Evolutionary conservation across 129 eudicot genomes (phyloP), one percentile per base, ranked within the genome.

Genomic region (Helianthus annuus): DNA sequence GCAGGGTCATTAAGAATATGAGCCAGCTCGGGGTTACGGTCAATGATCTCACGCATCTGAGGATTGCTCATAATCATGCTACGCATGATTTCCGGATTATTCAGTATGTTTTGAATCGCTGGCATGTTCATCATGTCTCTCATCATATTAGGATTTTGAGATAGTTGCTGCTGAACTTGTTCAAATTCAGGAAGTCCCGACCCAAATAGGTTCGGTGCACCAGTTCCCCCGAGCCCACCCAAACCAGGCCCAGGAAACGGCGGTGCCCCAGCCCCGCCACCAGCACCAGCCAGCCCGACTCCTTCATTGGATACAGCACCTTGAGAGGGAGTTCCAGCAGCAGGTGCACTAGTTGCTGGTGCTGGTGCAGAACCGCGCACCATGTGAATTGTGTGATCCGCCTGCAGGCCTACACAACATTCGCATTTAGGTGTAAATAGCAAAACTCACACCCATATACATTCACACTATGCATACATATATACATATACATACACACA

Each of bases 91-190:
- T 94, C 97, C 2, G 95, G 95, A 83, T 88, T 83, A 57, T 88
- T 88, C 84, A 88, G 69, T 53, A 88, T 69, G 77, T 72, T 87
- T 64, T 94, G 99, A 81, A 94, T 80, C 53, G 91, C 91, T n/a
- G 99, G 99, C 87, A 70, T 90, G 82, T 90, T 86, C 84, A 94
- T 82, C 69, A 94, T 90, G 10, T 94, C 99, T 69, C 97, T 81
- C 96, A 94, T 94, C 99, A 90, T 90, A 78, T 88, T 88, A 15
- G 99, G 99, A 51, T 94, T 88, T 59, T 94, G 97, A 64, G 91
- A 83, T 71, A 94, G 75, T 70, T 90, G 99, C 64, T 94, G 99
- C 79, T 94, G 99, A 79, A 94, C 80, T 80, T 90, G 96, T 73
- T 94, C 94, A 42, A 90, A 84, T 48, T 88, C 93, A 5, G 97